Percentiles rank a stretch among this genome's conserved stretches.
phyloP scores from a whole-genome alignment of 2,329 filamentous ascomycete genomes.

The Biscogniauxia sp. region DNA sequence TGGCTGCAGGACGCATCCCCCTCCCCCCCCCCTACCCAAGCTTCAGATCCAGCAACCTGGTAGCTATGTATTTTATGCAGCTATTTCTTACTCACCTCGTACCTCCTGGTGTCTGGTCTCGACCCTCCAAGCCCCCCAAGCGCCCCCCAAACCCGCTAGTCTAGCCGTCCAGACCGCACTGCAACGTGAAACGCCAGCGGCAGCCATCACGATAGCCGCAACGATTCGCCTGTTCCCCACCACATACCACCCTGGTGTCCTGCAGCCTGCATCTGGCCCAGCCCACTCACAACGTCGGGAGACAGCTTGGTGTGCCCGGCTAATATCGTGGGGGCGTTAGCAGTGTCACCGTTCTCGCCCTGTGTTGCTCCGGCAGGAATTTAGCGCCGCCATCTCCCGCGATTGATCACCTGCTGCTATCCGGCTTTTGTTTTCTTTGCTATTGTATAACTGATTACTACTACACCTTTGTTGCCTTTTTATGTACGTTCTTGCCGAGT shows the following conservation, averaged over 20 bases:
- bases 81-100: background rate
- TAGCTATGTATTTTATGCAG: slow-evolving; percentile 10
- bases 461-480: slow-evolving; percentile 3
- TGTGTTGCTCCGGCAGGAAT: slow-evolving; percentile 16
- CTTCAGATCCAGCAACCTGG: slow-evolving; percentile 22
- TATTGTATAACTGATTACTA: slow-evolving; percentile 11
- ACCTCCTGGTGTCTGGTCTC: slow-evolving; percentile 8
- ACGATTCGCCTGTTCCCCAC: slow-evolving; percentile 25
- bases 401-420: slow-evolving; percentile 24
- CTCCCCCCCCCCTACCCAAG: background rate
- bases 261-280: slow-evolving; percentile 24
- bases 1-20: slow-evolving; percentile 25
- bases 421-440: slow-evolving; percentile 14
- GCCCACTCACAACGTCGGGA: slow-evolving; percentile 18
- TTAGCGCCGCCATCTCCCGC: slow-evolving; percentile 15
- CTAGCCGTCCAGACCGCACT: slow-evolving; percentile 3
- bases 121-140: slow-evolving; percentile 14
- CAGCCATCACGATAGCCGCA: slow-evolving; percentile 10
- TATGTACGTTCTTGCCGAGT: slow-evolving; percentile 1
- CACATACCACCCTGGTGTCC: slow-evolving; percentile 22
- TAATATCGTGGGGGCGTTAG: slow-evolving; percentile 23
- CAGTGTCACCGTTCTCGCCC: slow-evolving; percentile 16
- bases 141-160: background rate
- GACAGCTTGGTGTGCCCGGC: slow-evolving; percentile 13
- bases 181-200: slow-evolving; percentile 18